These are phyloP conservation scores for Mycena vitilis DNA, from an alignment of 768 basidiomycete species.

Conservation along the genomic window DNA sequence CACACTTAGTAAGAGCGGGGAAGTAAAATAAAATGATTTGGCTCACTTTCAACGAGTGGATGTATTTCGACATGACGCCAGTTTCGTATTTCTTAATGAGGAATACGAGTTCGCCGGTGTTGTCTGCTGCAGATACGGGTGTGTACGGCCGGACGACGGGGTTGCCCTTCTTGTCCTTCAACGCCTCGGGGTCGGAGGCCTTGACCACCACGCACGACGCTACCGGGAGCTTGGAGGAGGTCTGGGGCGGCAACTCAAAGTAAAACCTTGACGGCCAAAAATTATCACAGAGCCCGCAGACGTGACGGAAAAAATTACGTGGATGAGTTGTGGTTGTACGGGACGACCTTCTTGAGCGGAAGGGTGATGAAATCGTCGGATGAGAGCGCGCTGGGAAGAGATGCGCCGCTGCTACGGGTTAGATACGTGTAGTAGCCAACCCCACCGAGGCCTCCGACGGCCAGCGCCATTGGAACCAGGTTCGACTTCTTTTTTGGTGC, in stretches of 20 bases:
- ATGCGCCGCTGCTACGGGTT: slow-evolving; percentile 40
- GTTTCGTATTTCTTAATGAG: slow-evolving; percentile 88
- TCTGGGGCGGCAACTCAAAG: slow-evolving; percentile 83
- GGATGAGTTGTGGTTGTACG: slow-evolving; percentile 96
- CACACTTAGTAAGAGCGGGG: slow-evolving; percentile 9
- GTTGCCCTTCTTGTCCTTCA: slow-evolving; percentile 84
- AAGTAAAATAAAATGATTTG: slow-evolving; percentile 5
- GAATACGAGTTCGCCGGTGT: slow-evolving; percentile 80
- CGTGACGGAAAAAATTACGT: slow-evolving; percentile 53
- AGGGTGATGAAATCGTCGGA: slow-evolving; percentile 83
- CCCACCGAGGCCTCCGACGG: slow-evolving; percentile 58
- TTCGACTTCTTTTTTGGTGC: slow-evolving; percentile 57
- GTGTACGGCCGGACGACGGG: slow-evolving; percentile 94
- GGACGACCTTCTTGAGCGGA: slow-evolving; percentile 81
- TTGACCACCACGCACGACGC: slow-evolving; percentile 84
- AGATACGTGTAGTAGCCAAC: slow-evolving; percentile 65
- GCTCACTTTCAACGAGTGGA: slow-evolving; percentile 74
- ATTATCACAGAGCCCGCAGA: neutral
- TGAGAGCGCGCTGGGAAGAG: slow-evolving; percentile 63
- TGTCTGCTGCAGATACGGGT: slow-evolving; percentile 83
- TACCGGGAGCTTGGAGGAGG: slow-evolving; percentile 82
- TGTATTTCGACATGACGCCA: slow-evolving; percentile 87
- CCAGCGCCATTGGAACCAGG: slow-evolving; percentile 55
- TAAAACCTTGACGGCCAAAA: slow-evolving; percentile 62
- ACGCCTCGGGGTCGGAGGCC: slow-evolving; percentile 72